Evolutionary conservation across 129 eudicot species (phyloP).

Genomic region (Tagetes patula): DNA sequence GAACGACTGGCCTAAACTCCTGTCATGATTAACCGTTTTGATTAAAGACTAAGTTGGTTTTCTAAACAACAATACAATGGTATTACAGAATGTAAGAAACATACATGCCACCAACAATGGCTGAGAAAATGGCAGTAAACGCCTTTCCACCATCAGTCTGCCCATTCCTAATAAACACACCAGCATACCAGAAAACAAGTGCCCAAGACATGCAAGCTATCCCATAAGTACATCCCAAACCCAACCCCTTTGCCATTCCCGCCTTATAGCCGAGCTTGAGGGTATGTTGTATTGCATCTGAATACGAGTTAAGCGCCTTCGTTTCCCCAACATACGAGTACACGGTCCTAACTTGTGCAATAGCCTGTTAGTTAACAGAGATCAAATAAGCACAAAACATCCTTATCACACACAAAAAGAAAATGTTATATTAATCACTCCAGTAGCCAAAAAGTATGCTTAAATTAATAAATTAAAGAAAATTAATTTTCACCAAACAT

Average conservation of each 20-base stretch:
- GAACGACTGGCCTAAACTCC: conserved; percentile 99
- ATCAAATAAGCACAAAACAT: conserved; percentile 14
- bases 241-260: conserved; percentile 99
- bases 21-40: conserved; percentile 35
- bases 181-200: conserved; percentile 99
- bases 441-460: neutral
- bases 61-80: neutral
- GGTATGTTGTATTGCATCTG: conserved; percentile 92
- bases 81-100: conserved; percentile 51
- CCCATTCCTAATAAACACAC: conserved; percentile 90
- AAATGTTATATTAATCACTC: neutral
- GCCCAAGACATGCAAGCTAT: conserved; percentile 99
- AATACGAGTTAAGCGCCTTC: conserved; percentile 84
- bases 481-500: conserved; percentile 11
- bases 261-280: conserved; percentile 96
- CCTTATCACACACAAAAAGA: conserved; percentile 11
- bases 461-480: neutral
- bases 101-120: conserved; percentile 99
- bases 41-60: neutral
- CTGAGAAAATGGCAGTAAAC: conserved; percentile 93
- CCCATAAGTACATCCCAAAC: conserved; percentile 96
- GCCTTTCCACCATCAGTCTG: conserved; percentile 98
- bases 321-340: conserved; percentile 96
- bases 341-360: conserved; percentile 97
- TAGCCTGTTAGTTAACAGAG: conserved; percentile 50